Conservation (phyloP, 106 monocot species). For the Platanthera zijinensis region DNA sequence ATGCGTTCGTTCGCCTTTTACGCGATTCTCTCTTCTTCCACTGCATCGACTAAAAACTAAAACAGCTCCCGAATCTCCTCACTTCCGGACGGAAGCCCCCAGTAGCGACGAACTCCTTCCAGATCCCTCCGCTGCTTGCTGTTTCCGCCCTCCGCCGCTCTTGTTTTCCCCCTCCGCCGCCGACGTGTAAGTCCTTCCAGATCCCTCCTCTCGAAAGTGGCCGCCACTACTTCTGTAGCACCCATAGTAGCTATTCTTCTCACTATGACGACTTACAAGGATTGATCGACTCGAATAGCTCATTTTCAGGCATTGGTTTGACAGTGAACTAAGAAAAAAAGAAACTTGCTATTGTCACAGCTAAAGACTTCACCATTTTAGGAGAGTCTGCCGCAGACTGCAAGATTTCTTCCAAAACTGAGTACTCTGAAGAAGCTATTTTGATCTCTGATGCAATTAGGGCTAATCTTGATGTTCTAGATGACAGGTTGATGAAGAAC, state of each 20-base stretch:
- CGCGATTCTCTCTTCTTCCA: too few species aligned
- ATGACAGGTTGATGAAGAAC: constrained; percentile 40
- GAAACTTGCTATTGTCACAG: constrained; percentile 10
- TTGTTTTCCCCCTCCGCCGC: too few species aligned
- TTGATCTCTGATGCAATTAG: constrained; percentile 46
- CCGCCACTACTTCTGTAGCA: constrained; percentile 11
- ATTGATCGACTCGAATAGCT: constrained; percentile 32
- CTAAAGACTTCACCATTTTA: constrained; percentile 67
- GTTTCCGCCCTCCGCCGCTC: too few species aligned
- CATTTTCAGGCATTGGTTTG: background rate
- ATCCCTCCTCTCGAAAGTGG: constrained; percentile 6
- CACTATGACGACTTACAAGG: constrained; percentile 23
- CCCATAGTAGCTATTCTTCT: constrained; percentile 17
- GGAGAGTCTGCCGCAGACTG: constrained; percentile 18
- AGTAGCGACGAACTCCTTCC: too few species aligned
- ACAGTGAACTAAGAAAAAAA: background rate
- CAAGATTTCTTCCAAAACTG: background rate
- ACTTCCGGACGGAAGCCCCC: too few species aligned
- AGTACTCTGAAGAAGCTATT: constrained; percentile 33
- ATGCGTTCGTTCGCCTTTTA: too few species aligned
- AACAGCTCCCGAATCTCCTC: too few species aligned
- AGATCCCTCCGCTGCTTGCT: too few species aligned
- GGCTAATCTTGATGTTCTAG: constrained; percentile 24
- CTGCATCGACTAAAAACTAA: too few species aligned
- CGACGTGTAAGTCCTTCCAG: too few species aligned